Conservation (phyloP, 345 rosid species). For the Jatropha curcas region DNA sequence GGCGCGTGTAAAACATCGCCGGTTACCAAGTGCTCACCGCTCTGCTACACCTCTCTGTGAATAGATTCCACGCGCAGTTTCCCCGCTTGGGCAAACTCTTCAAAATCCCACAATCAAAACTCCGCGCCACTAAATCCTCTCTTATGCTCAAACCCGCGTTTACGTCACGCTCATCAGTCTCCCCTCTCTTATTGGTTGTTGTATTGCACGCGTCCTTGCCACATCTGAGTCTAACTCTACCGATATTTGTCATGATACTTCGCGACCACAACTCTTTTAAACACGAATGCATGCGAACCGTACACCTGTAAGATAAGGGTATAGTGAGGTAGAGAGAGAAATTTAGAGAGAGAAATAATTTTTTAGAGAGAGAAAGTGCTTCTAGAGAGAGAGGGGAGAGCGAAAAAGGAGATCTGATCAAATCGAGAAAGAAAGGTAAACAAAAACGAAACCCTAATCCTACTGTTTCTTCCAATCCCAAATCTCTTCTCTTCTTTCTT, state of each 20-base stretch:
- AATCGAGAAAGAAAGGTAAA: slow-evolving; percentile 10
- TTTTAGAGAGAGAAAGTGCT: slow-evolving; percentile 23
- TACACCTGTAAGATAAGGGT: slow-evolving; percentile 38
- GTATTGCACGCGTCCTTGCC: not conserved
- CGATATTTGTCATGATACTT: slow-evolving; percentile 8
- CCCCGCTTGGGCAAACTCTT: not conserved
- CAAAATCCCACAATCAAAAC: slow-evolving; percentile 9
- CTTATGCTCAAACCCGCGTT: not conserved
- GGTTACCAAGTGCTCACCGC: not conserved
- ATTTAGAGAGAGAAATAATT: slow-evolving; percentile 21
- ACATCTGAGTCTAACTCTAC: not conserved
- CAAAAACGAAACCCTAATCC: slow-evolving; percentile 21
- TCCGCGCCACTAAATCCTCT: slow-evolving; percentile 18
- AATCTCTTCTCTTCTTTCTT: not conserved
- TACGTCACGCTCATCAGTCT: not conserved
- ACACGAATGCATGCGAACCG: slow-evolving; percentile 29
- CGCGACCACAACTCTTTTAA: slow-evolving; percentile 12
- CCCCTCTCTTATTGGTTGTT: not conserved
- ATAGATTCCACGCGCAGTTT: not conserved
- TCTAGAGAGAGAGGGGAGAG: slow-evolving; percentile 11
- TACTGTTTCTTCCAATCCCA: not conserved
- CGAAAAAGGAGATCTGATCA: slow-evolving; percentile 17
- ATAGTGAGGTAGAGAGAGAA: slow-evolving; percentile 17
- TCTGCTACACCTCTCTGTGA: not conserved
- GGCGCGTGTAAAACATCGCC: not conserved